Percentiles rank a stretch among this genome's conserved stretches.
Conservation (phyloP, 2,329 filamentous ascomycete species). For the Graphilbum sp. region DNA sequence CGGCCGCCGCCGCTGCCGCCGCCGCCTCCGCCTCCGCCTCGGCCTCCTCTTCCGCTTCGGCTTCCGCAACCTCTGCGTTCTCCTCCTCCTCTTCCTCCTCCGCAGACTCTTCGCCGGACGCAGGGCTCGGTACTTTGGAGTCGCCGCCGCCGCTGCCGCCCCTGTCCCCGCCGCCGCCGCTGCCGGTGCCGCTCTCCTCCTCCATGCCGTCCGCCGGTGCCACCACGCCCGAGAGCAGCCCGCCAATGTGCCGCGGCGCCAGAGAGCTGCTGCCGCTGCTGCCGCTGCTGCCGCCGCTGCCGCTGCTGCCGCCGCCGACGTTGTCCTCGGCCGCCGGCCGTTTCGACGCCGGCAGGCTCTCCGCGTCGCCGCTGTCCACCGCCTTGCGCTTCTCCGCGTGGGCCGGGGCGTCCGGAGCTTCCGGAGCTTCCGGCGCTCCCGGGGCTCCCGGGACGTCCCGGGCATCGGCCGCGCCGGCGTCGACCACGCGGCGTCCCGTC, state of each 20-base stretch:
- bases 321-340: constrained; percentile 18
- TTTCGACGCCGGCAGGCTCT: constrained; percentile 33
- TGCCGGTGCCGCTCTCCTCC: neutral
- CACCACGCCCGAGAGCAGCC: constrained; percentile 17
- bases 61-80: constrained; percentile 8
- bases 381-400: constrained; percentile 36
- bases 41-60: neutral
- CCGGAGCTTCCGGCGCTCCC: too few relatives aligned
- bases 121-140: neutral
- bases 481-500: constrained; percentile 4
- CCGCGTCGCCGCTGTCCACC: constrained; percentile 29
- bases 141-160: constrained; percentile 10
- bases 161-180: constrained; percentile 10
- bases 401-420: too few relatives aligned
- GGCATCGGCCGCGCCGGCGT: neutral
- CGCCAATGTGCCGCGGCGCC: constrained; percentile 24
- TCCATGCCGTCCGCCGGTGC: constrained; percentile 9
- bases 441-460: too few relatives aligned
- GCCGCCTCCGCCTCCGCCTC: constrained; percentile 12
- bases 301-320: constrained; percentile 5
- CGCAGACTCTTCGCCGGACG: too few relatives aligned
- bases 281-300: neutral
- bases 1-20: constrained; percentile 6
- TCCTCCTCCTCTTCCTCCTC: neutral
- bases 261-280: constrained; percentile 9